phyloP scores from a whole-genome alignment of 129 eudicot genomes.

The Pseudognaphalium luteoalbum region DNA sequence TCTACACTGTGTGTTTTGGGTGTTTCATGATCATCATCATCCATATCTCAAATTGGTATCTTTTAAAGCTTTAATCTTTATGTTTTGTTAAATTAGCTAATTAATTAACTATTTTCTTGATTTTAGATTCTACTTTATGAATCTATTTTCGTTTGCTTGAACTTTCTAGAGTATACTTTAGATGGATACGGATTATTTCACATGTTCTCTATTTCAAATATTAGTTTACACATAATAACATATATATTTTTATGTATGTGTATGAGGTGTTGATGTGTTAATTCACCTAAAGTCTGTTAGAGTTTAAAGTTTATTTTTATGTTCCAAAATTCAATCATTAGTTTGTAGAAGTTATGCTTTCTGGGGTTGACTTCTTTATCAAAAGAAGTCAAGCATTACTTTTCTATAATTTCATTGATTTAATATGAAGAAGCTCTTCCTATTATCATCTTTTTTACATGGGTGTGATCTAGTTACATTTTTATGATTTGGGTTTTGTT shows the following conservation, averaged over 20 bases:
- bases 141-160: background rate
- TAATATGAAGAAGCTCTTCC: background rate
- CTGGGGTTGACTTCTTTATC: slow-evolving; percentile 23
- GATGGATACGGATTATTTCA: slow-evolving; percentile 18
- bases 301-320: background rate
- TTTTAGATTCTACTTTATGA: slow-evolving; percentile 28
- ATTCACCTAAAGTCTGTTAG: background rate
- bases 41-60: slow-evolving; percentile 10
- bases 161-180: slow-evolving; percentile 13
- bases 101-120: background rate
- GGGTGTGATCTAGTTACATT: background rate
- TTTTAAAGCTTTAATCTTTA: slow-evolving; percentile 1
- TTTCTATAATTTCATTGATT: slow-evolving; percentile 19
- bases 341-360: slow-evolving; percentile 10
- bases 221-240: slow-evolving; percentile 20
- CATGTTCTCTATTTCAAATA: no score
- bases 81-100: background rate
- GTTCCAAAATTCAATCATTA: slow-evolving; percentile 2
- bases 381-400: slow-evolving; percentile 3
- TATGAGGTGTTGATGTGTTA: slow-evolving; percentile 8
- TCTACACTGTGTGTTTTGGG: slow-evolving; percentile 7
- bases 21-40: slow-evolving; percentile 21
- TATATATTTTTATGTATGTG: slow-evolving; percentile 6
- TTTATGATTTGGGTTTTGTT: slow-evolving; percentile 17
- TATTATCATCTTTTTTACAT: slow-evolving; percentile 7